These are phyloP conservation scores for Vitis rupestris DNA, from an alignment of 164 flowering plant species.

Conservation along the genomic window DNA sequence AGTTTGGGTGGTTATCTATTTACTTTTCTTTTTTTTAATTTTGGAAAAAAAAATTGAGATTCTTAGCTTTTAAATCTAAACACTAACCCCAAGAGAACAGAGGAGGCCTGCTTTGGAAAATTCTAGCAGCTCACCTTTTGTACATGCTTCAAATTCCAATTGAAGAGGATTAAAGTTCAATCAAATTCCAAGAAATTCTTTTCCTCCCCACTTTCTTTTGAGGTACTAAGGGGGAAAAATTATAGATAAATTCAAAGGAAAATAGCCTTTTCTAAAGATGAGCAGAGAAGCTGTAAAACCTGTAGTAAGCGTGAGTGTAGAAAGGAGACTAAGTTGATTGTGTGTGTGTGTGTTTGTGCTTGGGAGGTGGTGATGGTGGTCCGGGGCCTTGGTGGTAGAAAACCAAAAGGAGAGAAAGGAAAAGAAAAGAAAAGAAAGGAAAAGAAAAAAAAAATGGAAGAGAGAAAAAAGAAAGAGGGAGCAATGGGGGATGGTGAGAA, in stretches of 20 bases:
- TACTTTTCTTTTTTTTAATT: too few relatives aligned
- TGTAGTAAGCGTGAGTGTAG: slow-evolving; percentile 33
- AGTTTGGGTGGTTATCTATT: too few relatives aligned
- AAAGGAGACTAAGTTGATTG: slow-evolving; percentile 29
- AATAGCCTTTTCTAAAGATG: slow-evolving; percentile 30
- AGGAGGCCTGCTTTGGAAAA: neutral
- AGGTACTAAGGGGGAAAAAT: neutral
- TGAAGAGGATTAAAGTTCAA: neutral
- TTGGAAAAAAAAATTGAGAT: too few relatives aligned
- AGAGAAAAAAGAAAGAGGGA: neutral
- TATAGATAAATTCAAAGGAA: slow-evolving; percentile 6
- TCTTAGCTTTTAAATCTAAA: too few relatives aligned
- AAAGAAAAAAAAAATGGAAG: neutral
- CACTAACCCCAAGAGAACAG: too few relatives aligned
- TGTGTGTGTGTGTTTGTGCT: slow-evolving; percentile 26
- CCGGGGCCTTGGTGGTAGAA: slow-evolving; percentile 23
- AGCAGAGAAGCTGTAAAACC: slow-evolving; percentile 22
- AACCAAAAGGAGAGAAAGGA: slow-evolving; percentile 11
- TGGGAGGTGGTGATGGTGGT: slow-evolving; percentile 43
- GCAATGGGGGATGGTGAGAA: neutral
- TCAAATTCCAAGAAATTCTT: slow-evolving; percentile 26
- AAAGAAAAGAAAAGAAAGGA: slow-evolving; percentile 16
- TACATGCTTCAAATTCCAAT: neutral
- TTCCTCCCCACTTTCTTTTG: slow-evolving; percentile 10
- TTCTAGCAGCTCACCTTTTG: neutral